Base-by-base conservation (phyloP, 805 yeast genomes). In the Candida krabiensis region DNA sequence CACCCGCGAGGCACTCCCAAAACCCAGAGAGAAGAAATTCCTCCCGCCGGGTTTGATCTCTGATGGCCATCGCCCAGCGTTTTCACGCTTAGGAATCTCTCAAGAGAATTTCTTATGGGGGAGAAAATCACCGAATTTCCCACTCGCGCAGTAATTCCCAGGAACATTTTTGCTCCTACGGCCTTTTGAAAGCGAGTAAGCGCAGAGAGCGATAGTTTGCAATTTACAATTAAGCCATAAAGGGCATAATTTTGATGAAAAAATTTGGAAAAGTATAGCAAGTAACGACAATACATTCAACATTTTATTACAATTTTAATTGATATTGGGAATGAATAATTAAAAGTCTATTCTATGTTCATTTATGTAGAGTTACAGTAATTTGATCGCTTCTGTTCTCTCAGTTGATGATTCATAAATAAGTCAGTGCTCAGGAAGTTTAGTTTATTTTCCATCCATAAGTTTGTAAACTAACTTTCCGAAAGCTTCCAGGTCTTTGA, bases 51-150 rank as follows among this genome's bases (percentile, higher is more conserved):
- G 35, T 31, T 35, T 36, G 46, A 46, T 62, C 58, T 56, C 63
- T 62, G 58, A 61, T 62, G 66, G 61, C 60, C 40, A 40, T 52
- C 55, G 64, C 64, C 66, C 62, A 40, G 66, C 67, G 66, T 52
- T 58, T 59, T 36, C 66, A 52, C 67, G 66, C 66, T 53, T 14
- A 35, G 64, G 66, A 50, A 38, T 51, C 64, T 60, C 65, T 59
- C 64, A 56, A 35, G 65, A 60, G 64, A 53, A 57, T 35, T 40
- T 45, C 35, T 39, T 14, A 9, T 7, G 56, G 57, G 43, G 54
- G 60, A 43, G 62, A 38, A 49, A 43, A 51, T 61, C 67, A 63
- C 67, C 67, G 67, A 63, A 63, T 63, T 63, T 63, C 67, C 67
- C 67, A 62, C 67, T 62, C 66, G 64, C 63, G 24, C 35, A 19